These are phyloP conservation scores for Geosmithia flava DNA, from an alignment of 2,329 filamentous ascomycete genomes.

Conservation along the genomic window DNA sequence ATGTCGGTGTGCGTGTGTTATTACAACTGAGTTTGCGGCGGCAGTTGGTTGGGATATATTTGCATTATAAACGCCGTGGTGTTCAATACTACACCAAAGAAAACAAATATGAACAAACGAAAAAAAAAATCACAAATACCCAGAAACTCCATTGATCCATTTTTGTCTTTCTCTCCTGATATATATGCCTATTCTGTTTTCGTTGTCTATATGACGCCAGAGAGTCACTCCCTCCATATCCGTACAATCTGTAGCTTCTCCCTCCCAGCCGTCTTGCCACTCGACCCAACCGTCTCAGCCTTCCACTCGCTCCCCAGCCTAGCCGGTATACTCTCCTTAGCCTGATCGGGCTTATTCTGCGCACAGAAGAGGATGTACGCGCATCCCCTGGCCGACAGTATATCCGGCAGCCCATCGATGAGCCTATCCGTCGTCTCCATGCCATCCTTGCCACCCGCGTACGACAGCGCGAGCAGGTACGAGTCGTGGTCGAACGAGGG, in stretches of 20 bases:
- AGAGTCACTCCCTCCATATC: constrained; percentile 56
- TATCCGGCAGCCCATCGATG: constrained; percentile 52
- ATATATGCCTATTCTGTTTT: no score
- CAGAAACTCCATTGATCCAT: no score
- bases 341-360: constrained; percentile 72
- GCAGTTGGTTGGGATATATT: constrained; percentile 9
- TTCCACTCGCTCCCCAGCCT: constrained; percentile 48
- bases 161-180: no score
- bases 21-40: no score
- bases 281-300: constrained; percentile 66
- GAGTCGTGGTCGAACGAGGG: constrained; percentile 65
- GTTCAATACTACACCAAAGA: no score
- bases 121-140: neutral
- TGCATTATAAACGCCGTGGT: neutral
- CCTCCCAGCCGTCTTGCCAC: constrained; percentile 84
- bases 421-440: constrained; percentile 89
- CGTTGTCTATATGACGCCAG: no score
- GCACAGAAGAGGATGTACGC: constrained; percentile 85
- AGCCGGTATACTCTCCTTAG: constrained; percentile 47
- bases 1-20: no score
- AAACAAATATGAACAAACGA: neutral
- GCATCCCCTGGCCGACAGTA: constrained; percentile 57
- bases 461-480: constrained; percentile 71
- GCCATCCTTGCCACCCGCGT: constrained; percentile 78
- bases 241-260: constrained; percentile 84